Conservation (phyloP, 2,329 filamentous ascomycete species). For the Emericellopsis atlantica region DNA sequence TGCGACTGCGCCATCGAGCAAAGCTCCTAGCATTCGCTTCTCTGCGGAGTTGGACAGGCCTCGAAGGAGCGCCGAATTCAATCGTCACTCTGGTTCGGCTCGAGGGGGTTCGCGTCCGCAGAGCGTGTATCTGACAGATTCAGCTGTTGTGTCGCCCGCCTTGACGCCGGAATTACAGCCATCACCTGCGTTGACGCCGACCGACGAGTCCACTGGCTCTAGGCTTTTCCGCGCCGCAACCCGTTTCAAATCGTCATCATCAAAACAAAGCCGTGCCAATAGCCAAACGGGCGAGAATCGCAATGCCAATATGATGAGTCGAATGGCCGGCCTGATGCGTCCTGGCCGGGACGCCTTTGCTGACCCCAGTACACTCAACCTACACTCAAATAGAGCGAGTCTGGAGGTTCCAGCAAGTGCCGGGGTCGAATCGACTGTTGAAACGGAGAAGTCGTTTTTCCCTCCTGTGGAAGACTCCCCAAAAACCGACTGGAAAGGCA, state of each 20-base stretch:
- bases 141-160: constrained; percentile 22
- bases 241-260: constrained; percentile 26
- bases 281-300: constrained; percentile 48
- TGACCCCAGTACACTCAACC: constrained; percentile 4
- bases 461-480: too few species aligned
- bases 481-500: too few species aligned
- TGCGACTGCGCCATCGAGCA: constrained; percentile 11
- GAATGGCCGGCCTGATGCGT: constrained; percentile 38
- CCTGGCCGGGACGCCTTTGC: constrained; percentile 37
- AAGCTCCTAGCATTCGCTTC: constrained; percentile 38
- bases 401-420: neutral
- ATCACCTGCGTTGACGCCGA: constrained; percentile 27
- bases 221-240: constrained; percentile 45
- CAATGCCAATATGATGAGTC: constrained; percentile 43
- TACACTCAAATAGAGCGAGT: neutral
- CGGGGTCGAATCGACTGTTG: neutral
- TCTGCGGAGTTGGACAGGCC: constrained; percentile 40
- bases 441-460: too few species aligned
- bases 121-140: constrained; percentile 37
- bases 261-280: constrained; percentile 36
- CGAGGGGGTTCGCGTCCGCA: constrained; percentile 29
- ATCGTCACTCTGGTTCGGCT: constrained; percentile 25
- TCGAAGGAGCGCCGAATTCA: constrained; percentile 33
- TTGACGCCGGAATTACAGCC: constrained; percentile 18
- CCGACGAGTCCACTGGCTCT: constrained; percentile 40